These are phyloP conservation scores for Excoecaria agallocha DNA, from an alignment of 345 rosid species.

Conservation along the genomic window DNA sequence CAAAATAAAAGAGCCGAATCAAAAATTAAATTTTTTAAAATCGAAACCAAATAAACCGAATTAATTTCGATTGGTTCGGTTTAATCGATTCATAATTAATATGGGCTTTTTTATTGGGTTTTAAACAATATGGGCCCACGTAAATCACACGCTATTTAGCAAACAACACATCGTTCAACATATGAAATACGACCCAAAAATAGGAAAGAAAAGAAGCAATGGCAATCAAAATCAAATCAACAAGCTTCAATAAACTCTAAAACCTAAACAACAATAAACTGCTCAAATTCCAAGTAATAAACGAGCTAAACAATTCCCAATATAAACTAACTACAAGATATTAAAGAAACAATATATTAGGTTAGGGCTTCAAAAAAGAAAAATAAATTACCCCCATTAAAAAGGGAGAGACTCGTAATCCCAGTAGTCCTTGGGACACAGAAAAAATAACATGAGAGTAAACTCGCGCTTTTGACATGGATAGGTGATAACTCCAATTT, in stretches of 20 bases:
- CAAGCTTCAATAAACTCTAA: not conserved
- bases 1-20: too few relatives aligned
- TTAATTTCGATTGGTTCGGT: too few relatives aligned
- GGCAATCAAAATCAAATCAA: not conserved
- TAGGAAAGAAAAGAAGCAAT: not conserved
- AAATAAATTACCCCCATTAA: slow-evolving; percentile 63
- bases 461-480: slow-evolving; percentile 89
- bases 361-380: slow-evolving; percentile 12
- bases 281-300: not conserved
- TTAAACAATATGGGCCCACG: too few relatives aligned
- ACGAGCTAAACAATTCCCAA: slow-evolving; percentile 1
- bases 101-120: too few relatives aligned
- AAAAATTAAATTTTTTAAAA: too few relatives aligned
- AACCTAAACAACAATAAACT: too few relatives aligned
- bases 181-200: not conserved
- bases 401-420: slow-evolving; percentile 53
- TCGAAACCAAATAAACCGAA: too few relatives aligned
- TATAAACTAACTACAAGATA: too few relatives aligned
- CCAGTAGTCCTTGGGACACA: slow-evolving; percentile 78
- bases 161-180: not conserved
- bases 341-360: not conserved
- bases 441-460: slow-evolving; percentile 74
- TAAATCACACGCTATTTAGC: too few relatives aligned
- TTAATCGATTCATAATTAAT: too few relatives aligned
- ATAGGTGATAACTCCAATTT: too few relatives aligned